Evolutionary conservation across 1,284 basidiomycete species (phyloP), one percentile per base, ranked within the genome.

Genomic region (Papiliotrema nemorosa): DNA sequence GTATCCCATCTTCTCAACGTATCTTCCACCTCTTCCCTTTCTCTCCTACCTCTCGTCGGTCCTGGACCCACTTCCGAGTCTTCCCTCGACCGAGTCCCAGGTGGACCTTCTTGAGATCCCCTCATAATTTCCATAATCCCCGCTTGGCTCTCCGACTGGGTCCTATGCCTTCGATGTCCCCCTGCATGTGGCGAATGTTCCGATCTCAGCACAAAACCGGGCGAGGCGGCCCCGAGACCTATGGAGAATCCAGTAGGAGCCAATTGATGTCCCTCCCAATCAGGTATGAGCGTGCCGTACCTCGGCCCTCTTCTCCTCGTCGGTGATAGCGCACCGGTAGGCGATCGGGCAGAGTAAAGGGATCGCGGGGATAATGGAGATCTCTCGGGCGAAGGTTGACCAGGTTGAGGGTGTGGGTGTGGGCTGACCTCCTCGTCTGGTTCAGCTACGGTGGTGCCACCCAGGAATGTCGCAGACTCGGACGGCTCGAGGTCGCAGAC

Each of bases 161-260:
- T 65, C 44, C 62, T 46, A 12, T 43, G 43, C 21, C 52, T 36
- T 29, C 44, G 31, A 24, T 31, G 24, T 38, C 47, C 24, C 16
- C 18, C 12, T 22, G 54, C 58, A 66, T 57, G 41, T 16, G 22
- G 24, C 14, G 13, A 26, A n/a, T 54, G 56, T n/a, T 55, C 62
- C 2, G 62, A 57, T 3, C 73, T 57, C 14, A 75, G 55, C 7
- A 70, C 66, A 50, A 76, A 76, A 2, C 75, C 75, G 1, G 75
- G 75, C 22, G 65, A 69, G n/a, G 72, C 66, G 5, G 73, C 73
- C 40, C 73, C 74, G 27, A 76, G 57, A 13, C 75, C 75, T 33
- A 76, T 75, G 2, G 65, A 59, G 58, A 76, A 75, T 0, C 73
- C 71, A 0, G 71, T 66, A 0, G 70, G 70, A 0, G 67, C 61